These are phyloP conservation scores for Malassezia psittaci DNA, from an alignment of 1,284 basidiomycete genomes.

Conservation along the genomic window DNA sequence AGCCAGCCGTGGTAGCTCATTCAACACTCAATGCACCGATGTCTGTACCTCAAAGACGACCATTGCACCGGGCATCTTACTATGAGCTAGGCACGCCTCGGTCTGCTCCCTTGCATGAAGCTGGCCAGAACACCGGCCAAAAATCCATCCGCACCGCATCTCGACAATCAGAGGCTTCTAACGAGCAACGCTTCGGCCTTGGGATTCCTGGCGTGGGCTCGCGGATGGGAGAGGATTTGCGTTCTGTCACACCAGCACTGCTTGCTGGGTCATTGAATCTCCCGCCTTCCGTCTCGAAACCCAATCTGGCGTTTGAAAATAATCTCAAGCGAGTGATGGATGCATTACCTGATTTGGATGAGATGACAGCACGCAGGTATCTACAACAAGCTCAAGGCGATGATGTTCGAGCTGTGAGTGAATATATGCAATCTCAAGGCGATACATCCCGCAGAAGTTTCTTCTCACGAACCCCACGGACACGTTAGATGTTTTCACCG, in stretches of 20 bases:
- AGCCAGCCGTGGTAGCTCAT: neutral
- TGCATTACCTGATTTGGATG: constrained; percentile 13
- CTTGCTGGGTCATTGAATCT: neutral
- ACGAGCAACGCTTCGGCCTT: constrained; percentile 1
- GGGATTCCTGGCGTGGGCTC: constrained; percentile 1
- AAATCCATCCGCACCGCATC: neutral
- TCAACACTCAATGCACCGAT: neutral
- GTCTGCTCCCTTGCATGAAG: neutral
- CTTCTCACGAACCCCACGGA: constrained; percentile 11
- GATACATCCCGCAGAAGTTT: constrained; percentile 4
- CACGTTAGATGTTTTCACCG: constrained; percentile 5
- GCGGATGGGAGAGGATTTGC: neutral
- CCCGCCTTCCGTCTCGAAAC: neutral
- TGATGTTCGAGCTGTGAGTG: constrained; percentile 8
- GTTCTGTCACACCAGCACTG: neutral
- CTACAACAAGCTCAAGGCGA: constrained; percentile 6
- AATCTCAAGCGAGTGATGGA: constrained; percentile 6
- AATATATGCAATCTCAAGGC: constrained; percentile 13
- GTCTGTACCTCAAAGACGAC: neutral
- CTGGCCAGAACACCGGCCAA: neutral
- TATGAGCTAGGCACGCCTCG: neutral
- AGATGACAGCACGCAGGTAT: constrained; percentile 6
- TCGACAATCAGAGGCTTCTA: neutral
- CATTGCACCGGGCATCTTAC: constrained; percentile 1
- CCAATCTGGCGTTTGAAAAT: neutral